Percentiles rank a stretch among this genome's conserved stretches.
Evolutionary conservation across 2,329 filamentous ascomycete genomes (phyloP).

Genomic region (Sporothrix phasma): DNA sequence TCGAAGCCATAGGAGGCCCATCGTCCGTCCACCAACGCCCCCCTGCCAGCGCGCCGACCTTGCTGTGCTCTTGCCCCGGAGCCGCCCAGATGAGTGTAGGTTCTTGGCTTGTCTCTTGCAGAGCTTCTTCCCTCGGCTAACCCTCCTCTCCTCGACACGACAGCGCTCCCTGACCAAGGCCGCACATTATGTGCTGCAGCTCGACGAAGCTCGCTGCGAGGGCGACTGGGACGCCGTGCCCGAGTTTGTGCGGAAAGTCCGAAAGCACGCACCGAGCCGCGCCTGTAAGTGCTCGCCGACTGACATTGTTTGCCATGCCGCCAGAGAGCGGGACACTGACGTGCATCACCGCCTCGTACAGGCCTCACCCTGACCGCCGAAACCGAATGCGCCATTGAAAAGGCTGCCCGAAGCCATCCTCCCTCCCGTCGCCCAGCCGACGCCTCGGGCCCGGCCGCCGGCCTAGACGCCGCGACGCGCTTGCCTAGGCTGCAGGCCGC

Average conservation of each 20-base stretch:
- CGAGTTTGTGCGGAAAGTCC: constrained; percentile 84
- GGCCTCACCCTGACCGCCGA: constrained; percentile 62
- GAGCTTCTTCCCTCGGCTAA: neutral
- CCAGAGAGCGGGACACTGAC: neutral
- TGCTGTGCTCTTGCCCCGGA: neutral
- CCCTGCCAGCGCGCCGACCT: neutral
- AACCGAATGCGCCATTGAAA: constrained; percentile 55
- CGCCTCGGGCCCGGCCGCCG: constrained; percentile 29
- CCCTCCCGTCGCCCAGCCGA: constrained; percentile 33
- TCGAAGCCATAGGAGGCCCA: neutral
- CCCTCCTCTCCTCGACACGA: neutral
- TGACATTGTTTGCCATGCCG: constrained; percentile 9
- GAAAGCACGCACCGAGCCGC: constrained; percentile 81
- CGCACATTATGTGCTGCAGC: constrained; percentile 65
- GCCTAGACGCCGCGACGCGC: constrained; percentile 36
- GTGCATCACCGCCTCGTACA: constrained; percentile 26
- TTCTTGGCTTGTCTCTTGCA: neutral
- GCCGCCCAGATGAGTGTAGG: constrained; percentile 14
- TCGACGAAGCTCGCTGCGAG: constrained; percentile 81
- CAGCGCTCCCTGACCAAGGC: constrained; percentile 47
- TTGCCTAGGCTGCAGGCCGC: constrained; percentile 43
- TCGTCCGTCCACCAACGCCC: neutral
- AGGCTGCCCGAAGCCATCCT: constrained; percentile 38
- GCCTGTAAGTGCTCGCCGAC: constrained; percentile 52
- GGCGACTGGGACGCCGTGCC: constrained; percentile 79